Evolutionary conservation across 441 rosid genomes (phyloP).

Genomic region (Rhodomyrtus psidioides): DNA sequence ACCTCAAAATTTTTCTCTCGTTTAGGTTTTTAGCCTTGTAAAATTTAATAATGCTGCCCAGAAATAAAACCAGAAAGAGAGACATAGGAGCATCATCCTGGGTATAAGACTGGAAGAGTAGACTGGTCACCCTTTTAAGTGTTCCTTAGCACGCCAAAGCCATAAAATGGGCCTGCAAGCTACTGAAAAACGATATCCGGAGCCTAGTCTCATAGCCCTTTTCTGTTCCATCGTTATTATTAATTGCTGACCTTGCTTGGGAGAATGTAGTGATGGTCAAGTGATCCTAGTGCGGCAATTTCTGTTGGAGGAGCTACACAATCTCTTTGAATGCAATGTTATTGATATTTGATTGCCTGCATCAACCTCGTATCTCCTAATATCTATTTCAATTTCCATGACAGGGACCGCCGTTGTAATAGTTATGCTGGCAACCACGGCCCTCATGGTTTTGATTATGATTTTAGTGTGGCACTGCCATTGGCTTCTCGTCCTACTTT

Average conservation of each 20-base stretch:
- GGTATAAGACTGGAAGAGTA: not conserved
- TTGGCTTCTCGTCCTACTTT: conserved; percentile 7
- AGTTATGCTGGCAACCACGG: conserved; percentile 8
- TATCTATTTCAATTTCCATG: not conserved
- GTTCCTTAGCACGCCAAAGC: not conserved
- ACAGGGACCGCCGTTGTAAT: conserved; percentile 8
- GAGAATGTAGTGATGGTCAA: not conserved
- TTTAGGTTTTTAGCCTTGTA: not conserved
- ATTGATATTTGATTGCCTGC: not conserved
- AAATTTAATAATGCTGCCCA: not conserved
- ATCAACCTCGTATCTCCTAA: not conserved
- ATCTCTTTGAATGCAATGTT: not conserved
- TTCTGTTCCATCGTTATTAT: not conserved
- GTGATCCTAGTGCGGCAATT: not conserved
- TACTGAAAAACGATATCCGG: not conserved
- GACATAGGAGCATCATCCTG: not conserved
- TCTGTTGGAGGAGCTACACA: not conserved
- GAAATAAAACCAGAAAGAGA: not conserved
- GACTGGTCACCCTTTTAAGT: not conserved
- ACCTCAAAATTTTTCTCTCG: not conserved
- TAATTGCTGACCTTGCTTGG: not conserved
- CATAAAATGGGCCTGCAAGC: not conserved
- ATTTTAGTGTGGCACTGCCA: conserved; percentile 12
- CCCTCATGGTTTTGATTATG: conserved; percentile 10
- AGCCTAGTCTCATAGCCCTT: not conserved